Base-by-base conservation (phyloP, 192 early-diverging fungal genomes). In the Anaeromyces robustus region DNA sequence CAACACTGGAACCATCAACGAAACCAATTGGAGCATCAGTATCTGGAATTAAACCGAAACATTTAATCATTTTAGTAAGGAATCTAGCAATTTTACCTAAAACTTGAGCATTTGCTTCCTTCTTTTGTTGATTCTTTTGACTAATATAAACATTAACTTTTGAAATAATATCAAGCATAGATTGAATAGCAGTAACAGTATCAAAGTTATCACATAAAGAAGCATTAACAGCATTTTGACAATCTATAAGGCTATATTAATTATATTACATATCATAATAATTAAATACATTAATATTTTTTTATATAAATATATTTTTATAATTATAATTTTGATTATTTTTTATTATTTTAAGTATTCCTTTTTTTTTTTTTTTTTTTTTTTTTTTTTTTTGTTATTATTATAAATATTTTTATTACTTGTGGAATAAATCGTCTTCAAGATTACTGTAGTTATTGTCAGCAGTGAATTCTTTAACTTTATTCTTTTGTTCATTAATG, bases 181-280 rank as follows among this genome's bases (percentile, higher is more conserved):
- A 93, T 29, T 86, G 83, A 88, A 99, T 92, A 12, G 93, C 96
- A 11, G 82, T 79, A 2, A 94, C 92, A 26, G 96, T 98, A 84
- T 99, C 92, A 84, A 99, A 94, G 26, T 93, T 95, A 85, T 99
- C 96, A 84, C 93, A 92, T 79, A 99, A 90, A 30, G 96, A 95
- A 4, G 83, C 88, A 80, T 97, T 95, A n/a, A 97, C 91, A 34
- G 86, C 85, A 22, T 78, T 82, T 84, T 97, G 94, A 59, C 92
- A 92, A 77, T 88, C 84, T 12, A 85, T 85, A 41, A 98, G 86
- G 9, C 88, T 88, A 43, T 30, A n/a, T n/a, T n/a, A n/a, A n/a
- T n/a, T n/a, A n/a, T n/a, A n/a, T n/a, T n/a, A n/a, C n/a, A n/a
- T n/a, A n/a, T n/a, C n/a, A n/a, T n/a, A n/a, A n/a, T n/a, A n/a